These are phyloP conservation scores for Peronospora belbahrii DNA, from an alignment of 352 stramenopile genomes.

Conservation along the genomic window DNA sequence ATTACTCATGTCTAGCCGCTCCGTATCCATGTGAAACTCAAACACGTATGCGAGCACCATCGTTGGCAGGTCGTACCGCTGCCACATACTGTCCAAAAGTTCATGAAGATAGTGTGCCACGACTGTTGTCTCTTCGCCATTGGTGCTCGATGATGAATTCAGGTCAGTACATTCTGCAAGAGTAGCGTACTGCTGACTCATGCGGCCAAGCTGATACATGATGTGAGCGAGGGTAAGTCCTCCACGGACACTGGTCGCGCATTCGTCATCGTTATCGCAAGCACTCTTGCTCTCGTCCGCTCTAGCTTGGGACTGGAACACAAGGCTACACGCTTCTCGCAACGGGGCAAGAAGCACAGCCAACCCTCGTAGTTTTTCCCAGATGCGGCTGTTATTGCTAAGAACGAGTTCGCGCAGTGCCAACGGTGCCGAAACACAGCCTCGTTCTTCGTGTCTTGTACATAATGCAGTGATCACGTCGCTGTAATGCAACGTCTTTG, in stretches of 20 bases:
- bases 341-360: constrained; percentile 43
- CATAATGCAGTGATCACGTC: constrained; percentile 51
- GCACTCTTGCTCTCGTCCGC: constrained; percentile 4
- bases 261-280: constrained; percentile 27
- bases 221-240: constrained; percentile 63
- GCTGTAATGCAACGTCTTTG: constrained; percentile 36
- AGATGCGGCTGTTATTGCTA: constrained; percentile 33
- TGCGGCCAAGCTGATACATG: constrained; percentile 70
- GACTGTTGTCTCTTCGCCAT: constrained; percentile 5
- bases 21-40: constrained; percentile 66
- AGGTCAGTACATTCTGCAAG: constrained; percentile 20
- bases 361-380: constrained; percentile 39
- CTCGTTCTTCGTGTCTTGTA: constrained; percentile 18
- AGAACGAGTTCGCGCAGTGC: constrained; percentile 54
- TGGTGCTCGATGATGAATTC: constrained; percentile 7
- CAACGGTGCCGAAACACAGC: constrained; percentile 18
- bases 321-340: constrained; percentile 49
- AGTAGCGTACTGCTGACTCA: constrained; percentile 59
- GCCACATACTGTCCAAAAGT: constrained; percentile 56
- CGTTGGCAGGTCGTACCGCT: constrained; percentile 57
- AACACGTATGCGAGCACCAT: constrained; percentile 77
- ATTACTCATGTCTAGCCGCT: constrained; percentile 44
- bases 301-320: constrained; percentile 33
- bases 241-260: constrained; percentile 22
- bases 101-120: constrained; percentile 42